Base-by-base conservation (phyloP, 108 stramenopile species). In the Fragilaria radians region DNA sequence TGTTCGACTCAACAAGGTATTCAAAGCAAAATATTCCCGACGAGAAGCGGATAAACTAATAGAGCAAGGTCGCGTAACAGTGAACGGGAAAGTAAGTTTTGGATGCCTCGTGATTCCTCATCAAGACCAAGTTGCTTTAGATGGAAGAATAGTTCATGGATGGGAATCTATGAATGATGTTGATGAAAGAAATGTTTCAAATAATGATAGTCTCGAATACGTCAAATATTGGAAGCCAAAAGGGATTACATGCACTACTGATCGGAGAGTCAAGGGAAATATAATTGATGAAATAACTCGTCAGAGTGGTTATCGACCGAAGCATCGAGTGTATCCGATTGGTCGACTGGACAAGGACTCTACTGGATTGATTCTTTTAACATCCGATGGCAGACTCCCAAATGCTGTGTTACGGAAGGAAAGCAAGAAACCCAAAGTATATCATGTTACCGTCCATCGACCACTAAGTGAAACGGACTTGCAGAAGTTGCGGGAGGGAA, bases 281-380 rank as follows among this genome's bases (percentile, higher is more conserved):
- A 77, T 93, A 19, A 63, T 93, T 1, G 67, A 86, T 30, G 74
- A 55, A 27, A 46, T 87, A 9, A 28, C 24, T 2, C 28, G 46
- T 28, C 4, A 57, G 5, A 57, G 70, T 47, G 83, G 82, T 0
- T 83, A 68, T 47, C 3, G 30, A 42, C 71, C 78, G 9, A 51
- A 57, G 36, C 58, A 81, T 63, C 74, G 92, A 2, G 69, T 93
- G 4, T 93, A 74, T 70, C 86, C 92, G 25, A 80, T 93, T 0
- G 92, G 92, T 5, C 67, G 92, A 22, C 65, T 93, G 1, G 92
- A 89, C 48, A 86, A 80, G 59, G 88, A 89, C 19, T 68, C 86
- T 0, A 78, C 86, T 0, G 89, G 89, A 0, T 30, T 87, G 33
- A 79, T 91, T 18, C 26, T 91, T 19, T 21, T 91, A 3, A 88